These are phyloP conservation scores for Pythium periplocum DNA, from an alignment of 352 stramenopile genomes.

Conservation along the genomic window DNA sequence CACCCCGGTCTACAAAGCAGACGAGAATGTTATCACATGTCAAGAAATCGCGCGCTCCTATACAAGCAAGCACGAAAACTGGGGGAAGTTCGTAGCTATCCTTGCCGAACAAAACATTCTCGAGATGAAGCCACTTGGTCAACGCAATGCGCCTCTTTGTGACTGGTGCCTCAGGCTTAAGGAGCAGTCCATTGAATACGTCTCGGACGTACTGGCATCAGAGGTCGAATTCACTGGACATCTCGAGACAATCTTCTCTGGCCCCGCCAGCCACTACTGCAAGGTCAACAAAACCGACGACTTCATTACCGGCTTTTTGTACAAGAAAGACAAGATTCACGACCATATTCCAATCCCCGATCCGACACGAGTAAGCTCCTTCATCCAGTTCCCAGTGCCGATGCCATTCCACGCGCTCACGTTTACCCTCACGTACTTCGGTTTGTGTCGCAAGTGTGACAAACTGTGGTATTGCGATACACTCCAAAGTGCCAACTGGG, in stretches of 20 bases:
- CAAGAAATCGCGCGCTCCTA: conserved; percentile 80
- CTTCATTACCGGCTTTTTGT: conserved; percentile 84
- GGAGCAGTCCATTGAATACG: conserved; percentile 71
- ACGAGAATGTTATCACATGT: conserved; percentile 46
- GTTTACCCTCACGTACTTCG: conserved; percentile 83
- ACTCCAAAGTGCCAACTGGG: conserved; percentile 76
- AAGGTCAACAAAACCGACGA: conserved; percentile 83
- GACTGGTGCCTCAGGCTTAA: conserved; percentile 80
- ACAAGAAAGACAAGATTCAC: conserved; percentile 90
- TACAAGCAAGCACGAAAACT: conserved; percentile 60
- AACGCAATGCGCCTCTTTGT: conserved; percentile 75
- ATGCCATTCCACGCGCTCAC: conserved; percentile 87
- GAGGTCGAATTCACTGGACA: conserved; percentile 71
- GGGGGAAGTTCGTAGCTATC: conserved; percentile 68
- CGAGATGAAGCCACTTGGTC: conserved; percentile 77
- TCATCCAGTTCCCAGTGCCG: conserved; percentile 84
- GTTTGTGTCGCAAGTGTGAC: conserved; percentile 82
- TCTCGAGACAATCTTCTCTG: conserved; percentile 82
- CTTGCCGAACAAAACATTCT: conserved; percentile 76
- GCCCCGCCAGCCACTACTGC: conserved; percentile 71
- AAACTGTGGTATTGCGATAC: conserved; percentile 88
- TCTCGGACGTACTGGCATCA: conserved; percentile 53
- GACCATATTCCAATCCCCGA: conserved; percentile 86
- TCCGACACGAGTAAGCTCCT: conserved; percentile 79
- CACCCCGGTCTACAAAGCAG: conserved; percentile 64